A percentile compares a stretch with the other conserved stretches of the same genome.
Evolutionary conservation across 306 rosid genomes (phyloP).

Genomic region (Cicer cuneatum): DNA sequence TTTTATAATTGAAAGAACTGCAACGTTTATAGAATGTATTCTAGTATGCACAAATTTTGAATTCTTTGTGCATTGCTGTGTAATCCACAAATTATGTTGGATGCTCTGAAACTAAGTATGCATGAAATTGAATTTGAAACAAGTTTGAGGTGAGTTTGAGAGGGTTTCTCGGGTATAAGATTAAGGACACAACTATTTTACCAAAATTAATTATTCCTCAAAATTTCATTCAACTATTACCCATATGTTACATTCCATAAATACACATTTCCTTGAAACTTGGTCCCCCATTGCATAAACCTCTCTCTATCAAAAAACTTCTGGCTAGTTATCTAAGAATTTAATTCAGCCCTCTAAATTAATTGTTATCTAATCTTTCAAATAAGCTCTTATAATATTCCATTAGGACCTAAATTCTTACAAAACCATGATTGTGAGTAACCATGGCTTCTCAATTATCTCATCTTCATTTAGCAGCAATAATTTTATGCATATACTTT

Average conservation of each 20-base stretch:
- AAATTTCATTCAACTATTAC: not conserved
- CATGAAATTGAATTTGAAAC: too few species aligned
- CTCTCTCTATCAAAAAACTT: slow-evolving; percentile 9
- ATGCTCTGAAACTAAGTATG: too few species aligned
- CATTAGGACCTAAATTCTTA: not conserved
- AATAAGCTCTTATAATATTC: not conserved
- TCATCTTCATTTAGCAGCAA: not conserved
- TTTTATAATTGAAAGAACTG: too few species aligned
- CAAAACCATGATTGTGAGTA: slow-evolving; percentile 31
- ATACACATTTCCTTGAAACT: slow-evolving; percentile 41
- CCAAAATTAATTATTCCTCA: slow-evolving; percentile 15
- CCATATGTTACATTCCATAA: slow-evolving; percentile 29
- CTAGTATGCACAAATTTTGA: too few species aligned
- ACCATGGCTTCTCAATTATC: slow-evolving; percentile 30
- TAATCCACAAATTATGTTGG: too few species aligned
- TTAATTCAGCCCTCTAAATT: not conserved
- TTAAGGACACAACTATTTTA: not conserved
- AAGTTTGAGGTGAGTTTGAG: not conserved
- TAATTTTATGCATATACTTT: slow-evolving; percentile 32
- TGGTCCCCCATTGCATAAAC: slow-evolving; percentile 23
- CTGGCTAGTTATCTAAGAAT: not conserved
- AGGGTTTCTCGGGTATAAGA: not conserved
- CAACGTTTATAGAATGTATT: too few species aligned
- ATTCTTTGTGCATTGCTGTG: too few species aligned
- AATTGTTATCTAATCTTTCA: not conserved